phyloP scores from a whole-genome alignment of 768 basidiomycete genomes.

The Phylloporus scabripes region DNA sequence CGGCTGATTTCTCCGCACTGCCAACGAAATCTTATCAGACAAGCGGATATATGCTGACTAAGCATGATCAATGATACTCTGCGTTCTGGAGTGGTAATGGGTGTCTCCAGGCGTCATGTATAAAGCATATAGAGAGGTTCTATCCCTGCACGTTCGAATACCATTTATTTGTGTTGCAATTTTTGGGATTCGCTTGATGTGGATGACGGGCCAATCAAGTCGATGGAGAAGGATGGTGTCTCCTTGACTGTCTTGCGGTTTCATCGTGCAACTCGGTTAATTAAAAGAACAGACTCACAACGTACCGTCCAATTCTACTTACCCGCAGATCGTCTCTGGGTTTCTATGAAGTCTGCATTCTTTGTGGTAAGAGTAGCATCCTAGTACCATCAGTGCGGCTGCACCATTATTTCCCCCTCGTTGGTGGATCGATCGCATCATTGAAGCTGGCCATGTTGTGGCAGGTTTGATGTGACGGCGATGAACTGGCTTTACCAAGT shows the following conservation, averaged over 20 bases:
- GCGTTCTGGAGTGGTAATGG: background rate
- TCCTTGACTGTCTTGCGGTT: background rate
- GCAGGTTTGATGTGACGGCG: conserved; percentile 16
- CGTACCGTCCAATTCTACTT: background rate
- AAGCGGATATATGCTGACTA: conserved; percentile 13
- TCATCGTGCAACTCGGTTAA: background rate
- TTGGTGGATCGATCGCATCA: conserved; percentile 2
- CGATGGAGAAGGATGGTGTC: background rate
- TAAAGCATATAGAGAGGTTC: conserved; percentile 4
- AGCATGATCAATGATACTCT: conserved; percentile 1
- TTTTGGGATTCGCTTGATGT: background rate
- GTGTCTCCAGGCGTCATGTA: background rate
- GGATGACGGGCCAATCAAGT: background rate
- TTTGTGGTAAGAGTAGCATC: conserved; percentile 1
- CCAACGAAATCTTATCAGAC: conserved; percentile 24
- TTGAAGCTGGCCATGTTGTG: conserved; percentile 12
- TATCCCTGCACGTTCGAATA: background rate
- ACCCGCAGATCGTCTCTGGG: conserved; percentile 12
- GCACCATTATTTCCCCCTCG: conserved; percentile 1
- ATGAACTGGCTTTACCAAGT: conserved; percentile 4
- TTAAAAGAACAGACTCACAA: background rate
- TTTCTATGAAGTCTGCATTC: conserved; percentile 8
- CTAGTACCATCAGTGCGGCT: background rate
- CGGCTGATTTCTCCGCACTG: background rate
- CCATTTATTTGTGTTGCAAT: background rate